These are phyloP conservation scores for Emericellopsis cladophorae DNA, from an alignment of 2,329 filamentous ascomycete genomes.

Conservation along the genomic window DNA sequence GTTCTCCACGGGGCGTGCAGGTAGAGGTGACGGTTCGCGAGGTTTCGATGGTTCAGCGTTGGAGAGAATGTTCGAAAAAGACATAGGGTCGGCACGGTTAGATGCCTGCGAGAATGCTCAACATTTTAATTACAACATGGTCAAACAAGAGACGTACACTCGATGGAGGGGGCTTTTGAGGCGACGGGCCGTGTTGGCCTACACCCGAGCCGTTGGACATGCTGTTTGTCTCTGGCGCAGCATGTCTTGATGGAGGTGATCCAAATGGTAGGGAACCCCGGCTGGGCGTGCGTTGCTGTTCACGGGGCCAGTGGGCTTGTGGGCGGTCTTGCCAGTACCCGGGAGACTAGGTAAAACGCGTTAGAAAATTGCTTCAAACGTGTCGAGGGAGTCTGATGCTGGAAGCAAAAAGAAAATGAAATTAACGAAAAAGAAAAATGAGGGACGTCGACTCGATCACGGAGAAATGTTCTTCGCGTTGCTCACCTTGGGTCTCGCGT, in stretches of 20 bases:
- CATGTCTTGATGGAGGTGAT: too few relatives aligned
- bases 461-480: slow-evolving; percentile 3
- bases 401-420: background rate
- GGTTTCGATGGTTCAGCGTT: slow-evolving; percentile 55
- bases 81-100: slow-evolving; percentile 78
- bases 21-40: slow-evolving; percentile 29
- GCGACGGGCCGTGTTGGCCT: slow-evolving; percentile 20
- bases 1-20: slow-evolving; percentile 8
- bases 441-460: background rate
- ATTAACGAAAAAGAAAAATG: background rate
- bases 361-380: background rate
- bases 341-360: too few relatives aligned
- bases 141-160: background rate
- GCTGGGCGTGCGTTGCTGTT: slow-evolving; percentile 13
- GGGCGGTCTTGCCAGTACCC: too few relatives aligned
- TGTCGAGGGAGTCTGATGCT: background rate
- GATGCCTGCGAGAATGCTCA: slow-evolving; percentile 39
- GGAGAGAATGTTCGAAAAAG: slow-evolving; percentile 87
- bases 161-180: slow-evolving; percentile 23
- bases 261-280: too few relatives aligned
- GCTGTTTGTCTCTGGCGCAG: too few relatives aligned
- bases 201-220: slow-evolving; percentile 26
- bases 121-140: too few relatives aligned
- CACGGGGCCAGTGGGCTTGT: too few relatives aligned
- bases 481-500: slow-evolving; percentile 34